Evolutionary conservation across 257 asterid genomes (phyloP).

Genomic region (Ilex aquifolium): DNA sequence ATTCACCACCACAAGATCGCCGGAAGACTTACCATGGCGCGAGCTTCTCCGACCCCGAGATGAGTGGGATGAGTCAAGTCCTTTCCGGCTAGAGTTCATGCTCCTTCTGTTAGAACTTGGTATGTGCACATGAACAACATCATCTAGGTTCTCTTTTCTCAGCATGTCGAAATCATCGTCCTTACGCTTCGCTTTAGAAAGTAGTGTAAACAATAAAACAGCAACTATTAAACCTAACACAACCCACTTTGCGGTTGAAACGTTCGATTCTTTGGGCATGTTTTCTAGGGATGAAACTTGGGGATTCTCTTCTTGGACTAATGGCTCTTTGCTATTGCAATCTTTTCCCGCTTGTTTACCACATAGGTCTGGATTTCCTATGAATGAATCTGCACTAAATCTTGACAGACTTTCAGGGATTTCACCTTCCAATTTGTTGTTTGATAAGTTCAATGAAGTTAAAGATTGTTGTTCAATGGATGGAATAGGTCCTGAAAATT

Average conservation of each 20-base stretch:
- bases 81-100: constrained; percentile 27
- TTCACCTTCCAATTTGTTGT: constrained; percentile 64
- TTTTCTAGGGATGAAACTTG: not conserved
- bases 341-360: constrained; percentile 36
- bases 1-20: constrained; percentile 62
- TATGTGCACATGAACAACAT: constrained; percentile 32
- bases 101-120: constrained; percentile 28
- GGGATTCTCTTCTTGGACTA: not conserved
- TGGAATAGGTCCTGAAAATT: constrained; percentile 62
- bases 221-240: constrained; percentile 45
- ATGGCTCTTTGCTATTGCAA: constrained; percentile 17
- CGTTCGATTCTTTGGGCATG: not conserved
- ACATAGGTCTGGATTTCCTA: constrained; percentile 54
- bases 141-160: constrained; percentile 48
- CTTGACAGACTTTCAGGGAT: constrained; percentile 49
- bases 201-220: constrained; percentile 39
- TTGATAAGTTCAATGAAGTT: constrained; percentile 27
- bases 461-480: constrained; percentile 38
- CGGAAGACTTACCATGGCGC: constrained; percentile 15
- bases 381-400: constrained; percentile 39
- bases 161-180: constrained; percentile 34
- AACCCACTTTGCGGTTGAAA: constrained; percentile 45
- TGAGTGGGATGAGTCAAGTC: constrained; percentile 17
- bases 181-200: constrained; percentile 30
- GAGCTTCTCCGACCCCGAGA: constrained; percentile 33